Evolutionary conservation across 257 asterid species (phyloP), one percentile per base, ranked within the genome.

Genomic region (Misopates orontium): DNA sequence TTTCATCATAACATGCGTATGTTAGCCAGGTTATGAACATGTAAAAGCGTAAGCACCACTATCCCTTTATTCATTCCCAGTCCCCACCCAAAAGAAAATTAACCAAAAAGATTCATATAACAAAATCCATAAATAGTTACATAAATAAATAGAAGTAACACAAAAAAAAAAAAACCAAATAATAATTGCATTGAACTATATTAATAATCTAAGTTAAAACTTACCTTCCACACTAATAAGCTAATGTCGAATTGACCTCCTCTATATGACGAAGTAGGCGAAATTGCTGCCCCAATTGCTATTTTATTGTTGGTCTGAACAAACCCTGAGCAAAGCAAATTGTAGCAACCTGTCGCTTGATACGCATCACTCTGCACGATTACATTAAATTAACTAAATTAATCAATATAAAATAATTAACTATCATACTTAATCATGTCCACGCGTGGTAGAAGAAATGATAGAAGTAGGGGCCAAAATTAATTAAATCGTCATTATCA

Each of bases 221-320:
- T 67, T 85, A 91, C 97, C 97, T 91, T 91, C 98, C 98, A 88
- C 6, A 91, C 79, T 66, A 91, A 64, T 58, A 91, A 74, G 80
- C 88, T 91, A 67, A 91, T 88, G 69, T 91, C 98, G 70, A 86
- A 91, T 84, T 91, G 98, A 5, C 95, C 94, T 39, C 88, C 90
- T 53, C 66, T 78, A 23, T 80, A 91, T 0, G 91, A 60, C n/a
- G 98, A 91, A 10, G 84, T 82, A 4, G 98, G 98, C 31, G 98
- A 91, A 75, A 91, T 91, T 1, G 98, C 98, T 0, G 96, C 98
- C 21, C 98, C 98, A 66, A 88, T 86, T 25, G 98, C 95, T 55
- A 91, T 84, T 68, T 62, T 81, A 68, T 66, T 88, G 80, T 83
- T 91, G 28, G 96, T 91, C 78, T 91, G 98, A 67, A 91, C 81